Evolutionary conservation across 176 grass and related monocot species (phyloP).

Genomic region (Microstegium vimineum): DNA sequence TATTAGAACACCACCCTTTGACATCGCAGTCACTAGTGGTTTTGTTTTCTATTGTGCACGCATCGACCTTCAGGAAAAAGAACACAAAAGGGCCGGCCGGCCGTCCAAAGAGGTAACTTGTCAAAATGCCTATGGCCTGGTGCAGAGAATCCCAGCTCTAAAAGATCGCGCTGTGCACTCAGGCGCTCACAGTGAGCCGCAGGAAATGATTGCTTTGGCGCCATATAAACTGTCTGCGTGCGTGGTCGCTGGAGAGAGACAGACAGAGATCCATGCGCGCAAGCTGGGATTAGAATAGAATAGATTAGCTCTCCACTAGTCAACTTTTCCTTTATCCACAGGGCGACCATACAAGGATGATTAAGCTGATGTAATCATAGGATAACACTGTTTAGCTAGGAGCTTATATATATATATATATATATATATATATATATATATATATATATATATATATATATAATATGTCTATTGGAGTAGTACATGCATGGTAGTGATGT

Average conservation of each 20-base stretch:
- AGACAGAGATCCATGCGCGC: background rate
- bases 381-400: background rate
- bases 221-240: background rate
- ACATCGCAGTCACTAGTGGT: too few relatives aligned
- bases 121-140: background rate
- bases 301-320: background rate
- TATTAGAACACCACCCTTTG: too few relatives aligned
- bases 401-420: background rate
- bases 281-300: background rate
- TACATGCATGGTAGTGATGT: background rate
- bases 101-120: too few relatives aligned
- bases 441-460: too few relatives aligned
- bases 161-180: background rate
- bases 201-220: slow-evolving; percentile 49
- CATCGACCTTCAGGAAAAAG: too few relatives aligned
- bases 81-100: too few relatives aligned
- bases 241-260: slow-evolving; percentile 12
- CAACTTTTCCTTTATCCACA: background rate
- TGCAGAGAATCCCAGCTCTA: slow-evolving; percentile 21
- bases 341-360: background rate
- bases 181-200: slow-evolving; percentile 15
- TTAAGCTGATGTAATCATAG: slow-evolving; percentile 33
- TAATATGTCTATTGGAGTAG: background rate
- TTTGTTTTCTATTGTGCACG: too few relatives aligned
- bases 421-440: too few relatives aligned